phyloP scores from a whole-genome alignment of 768 basidiomycete genomes.

The Kwoniella europaea region DNA sequence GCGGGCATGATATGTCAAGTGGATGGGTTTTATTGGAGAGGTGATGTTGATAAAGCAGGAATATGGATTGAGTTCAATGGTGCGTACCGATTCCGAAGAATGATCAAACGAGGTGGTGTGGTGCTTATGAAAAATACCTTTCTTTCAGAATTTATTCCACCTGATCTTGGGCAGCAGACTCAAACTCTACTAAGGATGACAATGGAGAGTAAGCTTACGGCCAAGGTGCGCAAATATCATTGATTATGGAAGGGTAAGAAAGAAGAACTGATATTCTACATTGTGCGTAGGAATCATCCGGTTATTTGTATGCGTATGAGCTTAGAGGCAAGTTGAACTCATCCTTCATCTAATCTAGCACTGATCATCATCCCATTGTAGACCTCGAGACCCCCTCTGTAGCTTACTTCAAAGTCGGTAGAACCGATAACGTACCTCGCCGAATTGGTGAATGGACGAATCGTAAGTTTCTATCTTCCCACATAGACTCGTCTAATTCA shows the following conservation, averaged over 20 bases:
- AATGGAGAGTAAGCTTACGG: slow-evolving; percentile 54
- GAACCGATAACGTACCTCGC: slow-evolving; percentile 56
- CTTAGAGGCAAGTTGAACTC: slow-evolving; percentile 42
- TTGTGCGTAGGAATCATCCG: slow-evolving; percentile 45
- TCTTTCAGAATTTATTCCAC: slow-evolving; percentile 49
- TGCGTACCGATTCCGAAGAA: slow-evolving; percentile 21
- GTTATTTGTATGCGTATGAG: slow-evolving; percentile 57
- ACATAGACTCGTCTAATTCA: no score
- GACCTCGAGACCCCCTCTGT: slow-evolving; percentile 48
- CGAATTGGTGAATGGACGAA: slow-evolving; percentile 54
- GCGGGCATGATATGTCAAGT: slow-evolving; percentile 52
- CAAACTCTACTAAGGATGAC: slow-evolving; percentile 51
- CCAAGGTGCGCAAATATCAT: slow-evolving; percentile 37
- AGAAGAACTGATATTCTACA: slow-evolving; percentile 10
- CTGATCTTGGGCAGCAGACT: slow-evolving; percentile 53
- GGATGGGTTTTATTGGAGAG: slow-evolving; percentile 52
- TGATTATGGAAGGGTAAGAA: neutral
- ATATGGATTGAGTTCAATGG: slow-evolving; percentile 52
- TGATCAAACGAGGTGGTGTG: neutral
- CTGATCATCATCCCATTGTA: slow-evolving; percentile 12
- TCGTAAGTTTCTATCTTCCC: slow-evolving; percentile 35
- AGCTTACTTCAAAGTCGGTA: slow-evolving; percentile 54
- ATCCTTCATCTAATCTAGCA: neutral
- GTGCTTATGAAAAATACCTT: neutral
- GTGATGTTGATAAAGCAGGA: slow-evolving; percentile 12